These are phyloP conservation scores for Zygosaccharomyces gambellarensis DNA, from an alignment of 805 yeast genomes.

Conservation along the genomic window DNA sequence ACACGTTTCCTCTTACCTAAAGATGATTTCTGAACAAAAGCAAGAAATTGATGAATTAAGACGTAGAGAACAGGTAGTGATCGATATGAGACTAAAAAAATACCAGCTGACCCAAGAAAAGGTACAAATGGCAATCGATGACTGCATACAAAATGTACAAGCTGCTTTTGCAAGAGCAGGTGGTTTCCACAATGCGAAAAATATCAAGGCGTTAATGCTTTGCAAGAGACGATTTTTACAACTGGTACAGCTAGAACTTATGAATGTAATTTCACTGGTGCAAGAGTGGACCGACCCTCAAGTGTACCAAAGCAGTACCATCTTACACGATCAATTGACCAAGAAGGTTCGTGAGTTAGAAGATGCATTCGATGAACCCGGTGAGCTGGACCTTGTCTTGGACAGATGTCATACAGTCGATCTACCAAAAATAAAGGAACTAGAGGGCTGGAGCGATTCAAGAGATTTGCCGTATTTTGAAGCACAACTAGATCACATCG, in stretches of 20 bases:
- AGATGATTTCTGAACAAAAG: slow-evolving; percentile 78
- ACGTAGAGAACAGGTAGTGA: slow-evolving; percentile 43
- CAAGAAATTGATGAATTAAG: slow-evolving; percentile 67
- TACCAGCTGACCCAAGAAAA: slow-evolving; percentile 37
- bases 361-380: slow-evolving; percentile 44
- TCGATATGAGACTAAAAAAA: slow-evolving; percentile 38
- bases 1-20: slow-evolving; percentile 79
- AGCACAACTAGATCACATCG: slow-evolving; percentile 39
- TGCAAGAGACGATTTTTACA: slow-evolving; percentile 40
- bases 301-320: slow-evolving; percentile 25
- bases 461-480: slow-evolving; percentile 42
- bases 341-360: slow-evolving; percentile 53
- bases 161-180: slow-evolving; percentile 39
- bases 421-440: slow-evolving; percentile 44
- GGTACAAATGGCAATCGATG: slow-evolving; percentile 39
- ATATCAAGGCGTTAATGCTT: slow-evolving; percentile 35
- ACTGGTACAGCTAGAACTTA: slow-evolving; percentile 41
- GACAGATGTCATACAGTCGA: slow-evolving; percentile 43
- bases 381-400: slow-evolving; percentile 46
- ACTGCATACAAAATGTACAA: slow-evolving; percentile 40
- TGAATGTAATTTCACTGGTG: slow-evolving; percentile 20
- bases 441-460: slow-evolving; percentile 50
- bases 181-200: slow-evolving; percentile 43
- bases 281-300: slow-evolving; percentile 19
- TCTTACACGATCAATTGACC: slow-evolving; percentile 30